A percentile compares a stretch with the other conserved stretches of the same genome.
phyloP scores from a whole-genome alignment of 495 filamentous ascomycete species.

The Mytilinidion resinicola region DNA sequence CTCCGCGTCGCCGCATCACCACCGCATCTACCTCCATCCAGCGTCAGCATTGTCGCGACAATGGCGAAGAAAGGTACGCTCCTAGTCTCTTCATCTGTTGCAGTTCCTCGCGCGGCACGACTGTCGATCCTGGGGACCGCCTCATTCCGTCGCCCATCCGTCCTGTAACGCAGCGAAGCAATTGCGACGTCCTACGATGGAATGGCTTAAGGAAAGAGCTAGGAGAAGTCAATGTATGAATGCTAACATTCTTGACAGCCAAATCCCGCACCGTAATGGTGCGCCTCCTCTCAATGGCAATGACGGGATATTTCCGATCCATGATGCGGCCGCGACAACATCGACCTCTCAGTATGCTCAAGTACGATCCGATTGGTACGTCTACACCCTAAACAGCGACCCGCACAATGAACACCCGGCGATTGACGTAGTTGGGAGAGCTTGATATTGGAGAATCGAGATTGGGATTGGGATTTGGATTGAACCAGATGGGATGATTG shows the following conservation, averaged over 20 bases:
- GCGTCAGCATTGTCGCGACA: conserved; percentile 16
- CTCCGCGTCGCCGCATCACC: neutral
- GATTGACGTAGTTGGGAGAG: neutral
- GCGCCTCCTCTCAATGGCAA: conserved; percentile 94
- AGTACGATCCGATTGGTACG: conserved; percentile 98
- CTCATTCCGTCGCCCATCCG: too few relatives aligned
- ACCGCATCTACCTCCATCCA: conserved; percentile 1
- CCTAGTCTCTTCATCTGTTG: too few relatives aligned
- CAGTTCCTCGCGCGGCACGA: too few relatives aligned
- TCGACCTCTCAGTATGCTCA: conserved; percentile 89
- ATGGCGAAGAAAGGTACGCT: conserved; percentile 52
- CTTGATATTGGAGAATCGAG: neutral
- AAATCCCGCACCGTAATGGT: conserved; percentile 91
- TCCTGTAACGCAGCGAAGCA: too few relatives aligned
- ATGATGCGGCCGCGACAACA: conserved; percentile 73
- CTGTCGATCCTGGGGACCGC: too few relatives aligned
- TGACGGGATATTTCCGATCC: conserved; percentile 95
- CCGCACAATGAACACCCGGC: neutral
- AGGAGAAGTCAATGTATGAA: too few relatives aligned
- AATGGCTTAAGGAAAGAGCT: too few relatives aligned
- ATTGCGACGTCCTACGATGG: too few relatives aligned
- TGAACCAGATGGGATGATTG: neutral
- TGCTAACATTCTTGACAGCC: conserved; percentile 43
- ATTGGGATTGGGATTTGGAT: neutral
- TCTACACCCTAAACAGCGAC: conserved; percentile 7